Evolutionary conservation across 2,329 filamentous ascomycete species (phyloP).

Genomic region (Alternaria gansuensis): DNA sequence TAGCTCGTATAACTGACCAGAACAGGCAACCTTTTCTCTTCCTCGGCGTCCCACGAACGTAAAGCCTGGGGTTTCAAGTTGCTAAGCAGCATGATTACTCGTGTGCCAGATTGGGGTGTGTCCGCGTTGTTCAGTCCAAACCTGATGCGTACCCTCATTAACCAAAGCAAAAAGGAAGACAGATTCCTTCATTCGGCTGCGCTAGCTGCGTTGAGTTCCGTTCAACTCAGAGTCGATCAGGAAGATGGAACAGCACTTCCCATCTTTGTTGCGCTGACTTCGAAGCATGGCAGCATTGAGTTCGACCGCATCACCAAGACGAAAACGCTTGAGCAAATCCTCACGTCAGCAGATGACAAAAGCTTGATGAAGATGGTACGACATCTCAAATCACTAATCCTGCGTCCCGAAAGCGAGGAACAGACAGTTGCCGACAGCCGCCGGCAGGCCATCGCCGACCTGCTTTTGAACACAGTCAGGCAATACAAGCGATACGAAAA

Average conservation of each 20-base stretch:
- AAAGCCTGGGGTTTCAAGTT: conserved; percentile 93
- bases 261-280: conserved; percentile 73
- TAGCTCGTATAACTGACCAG: conserved; percentile 18
- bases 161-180: conserved; percentile 50
- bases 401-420: conserved; percentile 57
- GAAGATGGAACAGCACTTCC: conserved; percentile 66
- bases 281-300: conserved; percentile 73
- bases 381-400: conserved; percentile 59
- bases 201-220: conserved; percentile 74
- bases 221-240: conserved; percentile 70
- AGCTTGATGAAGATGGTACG: conserved; percentile 63
- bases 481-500: conserved; percentile 48
- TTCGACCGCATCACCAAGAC: conserved; percentile 88
- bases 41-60: conserved; percentile 81
- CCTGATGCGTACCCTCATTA: conserved; percentile 66
- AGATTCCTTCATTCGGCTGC: conserved; percentile 70
- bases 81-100: conserved; percentile 76
- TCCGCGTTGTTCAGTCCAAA: conserved; percentile 80
- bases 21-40: conserved; percentile 81
- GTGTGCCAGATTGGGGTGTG: conserved; percentile 61
- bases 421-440: conserved; percentile 56
- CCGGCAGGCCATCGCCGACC: conserved; percentile 61
- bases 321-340: conserved; percentile 80
- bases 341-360: conserved; percentile 66
- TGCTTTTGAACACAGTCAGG: conserved; percentile 62